Percentiles rank a stretch among this genome's conserved stretches.
Conservation (phyloP, 176 grass and related monocot genomes). For the Hordeum marinum region DNA sequence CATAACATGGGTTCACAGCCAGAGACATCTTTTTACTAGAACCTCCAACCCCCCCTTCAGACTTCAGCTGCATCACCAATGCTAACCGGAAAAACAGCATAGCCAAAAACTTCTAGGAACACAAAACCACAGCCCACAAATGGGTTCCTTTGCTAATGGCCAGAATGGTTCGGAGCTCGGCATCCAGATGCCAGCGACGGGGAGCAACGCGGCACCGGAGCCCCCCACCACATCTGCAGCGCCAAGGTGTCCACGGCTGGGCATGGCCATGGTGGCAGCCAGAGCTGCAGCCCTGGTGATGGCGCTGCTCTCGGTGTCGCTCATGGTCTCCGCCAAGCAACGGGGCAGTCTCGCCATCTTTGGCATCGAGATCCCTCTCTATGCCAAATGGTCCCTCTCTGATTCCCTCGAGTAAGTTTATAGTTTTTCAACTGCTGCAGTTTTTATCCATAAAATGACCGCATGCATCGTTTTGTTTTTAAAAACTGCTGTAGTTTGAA, state of each 20-base stretch:
- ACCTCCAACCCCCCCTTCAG: neutral
- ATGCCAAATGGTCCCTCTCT: constrained; percentile 91
- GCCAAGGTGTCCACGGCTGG: constrained; percentile 33
- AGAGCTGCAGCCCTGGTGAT: constrained; percentile 39
- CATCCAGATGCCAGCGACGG: constrained; percentile 50
- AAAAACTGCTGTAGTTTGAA: neutral
- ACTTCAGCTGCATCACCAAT: constrained; percentile 3
- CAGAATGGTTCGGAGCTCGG: constrained; percentile 38
- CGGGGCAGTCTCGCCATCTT: constrained; percentile 55
- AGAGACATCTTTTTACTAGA: constrained; percentile 15
- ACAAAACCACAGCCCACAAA: constrained; percentile 10
- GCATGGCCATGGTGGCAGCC: constrained; percentile 30
- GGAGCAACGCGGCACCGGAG: constrained; percentile 17
- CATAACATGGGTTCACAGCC: neutral
- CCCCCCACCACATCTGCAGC: neutral
- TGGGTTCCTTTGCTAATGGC: constrained; percentile 38
- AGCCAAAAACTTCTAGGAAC: constrained; percentile 21
- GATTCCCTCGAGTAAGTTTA: constrained; percentile 63
- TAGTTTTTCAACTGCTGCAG: neutral
- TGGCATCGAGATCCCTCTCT: constrained; percentile 56
- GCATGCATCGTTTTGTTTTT: too few relatives aligned
- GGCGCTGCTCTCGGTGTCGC: constrained; percentile 43
- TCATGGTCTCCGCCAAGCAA: constrained; percentile 74
- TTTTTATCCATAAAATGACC: too few relatives aligned
- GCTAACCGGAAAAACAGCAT: neutral